phyloP scores from a whole-genome alignment of 306 rosid species.

The Medicago arabica region DNA sequence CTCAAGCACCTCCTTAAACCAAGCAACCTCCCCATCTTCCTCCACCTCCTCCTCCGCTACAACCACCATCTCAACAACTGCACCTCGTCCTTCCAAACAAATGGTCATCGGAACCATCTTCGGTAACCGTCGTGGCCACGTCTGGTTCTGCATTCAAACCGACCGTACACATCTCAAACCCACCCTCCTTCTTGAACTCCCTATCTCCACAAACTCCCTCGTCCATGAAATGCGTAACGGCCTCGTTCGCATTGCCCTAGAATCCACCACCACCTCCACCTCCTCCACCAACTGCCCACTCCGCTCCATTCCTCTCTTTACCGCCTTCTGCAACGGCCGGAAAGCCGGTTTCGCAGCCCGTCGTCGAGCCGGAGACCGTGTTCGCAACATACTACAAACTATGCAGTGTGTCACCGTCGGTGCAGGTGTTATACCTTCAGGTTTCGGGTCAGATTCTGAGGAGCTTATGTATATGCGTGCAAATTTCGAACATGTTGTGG shows the following conservation, averaged over 20 bases:
- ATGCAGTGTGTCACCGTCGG: conserved; percentile 89
- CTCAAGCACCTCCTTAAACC: conserved; percentile 61
- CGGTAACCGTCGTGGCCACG: conserved; percentile 84
- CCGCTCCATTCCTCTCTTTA: conserved; percentile 73
- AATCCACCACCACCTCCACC: conserved; percentile 50
- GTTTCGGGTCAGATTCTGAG: conserved; percentile 58
- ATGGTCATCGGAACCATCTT: conserved; percentile 93
- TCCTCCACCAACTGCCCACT: conserved; percentile 55
- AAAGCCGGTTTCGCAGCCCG: conserved; percentile 69
- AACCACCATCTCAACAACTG: background rate
- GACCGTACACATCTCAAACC: conserved; percentile 72
- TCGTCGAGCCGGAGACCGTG: conserved; percentile 57
- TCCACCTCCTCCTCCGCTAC: conserved; percentile 51
- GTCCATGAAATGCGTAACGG: conserved; percentile 88
- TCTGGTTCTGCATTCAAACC: conserved; percentile 84
- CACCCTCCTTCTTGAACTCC: conserved; percentile 73
- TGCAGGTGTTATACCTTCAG: conserved; percentile 77
- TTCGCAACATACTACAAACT: conserved; percentile 63
- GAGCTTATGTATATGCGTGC: conserved; percentile 89
- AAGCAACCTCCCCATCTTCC: conserved; percentile 4
- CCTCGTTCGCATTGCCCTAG: conserved; percentile 82
- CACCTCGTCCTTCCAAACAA: conserved; percentile 67
- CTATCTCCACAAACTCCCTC: conserved; percentile 71
- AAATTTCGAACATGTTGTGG: conserved; percentile 88
- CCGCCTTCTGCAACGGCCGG: conserved; percentile 73